Percentiles rank a stretch among this genome's conserved stretches.
phyloP scores from a whole-genome alignment of 768 basidiomycete species.

The Psilocybe subaeruginosa region DNA sequence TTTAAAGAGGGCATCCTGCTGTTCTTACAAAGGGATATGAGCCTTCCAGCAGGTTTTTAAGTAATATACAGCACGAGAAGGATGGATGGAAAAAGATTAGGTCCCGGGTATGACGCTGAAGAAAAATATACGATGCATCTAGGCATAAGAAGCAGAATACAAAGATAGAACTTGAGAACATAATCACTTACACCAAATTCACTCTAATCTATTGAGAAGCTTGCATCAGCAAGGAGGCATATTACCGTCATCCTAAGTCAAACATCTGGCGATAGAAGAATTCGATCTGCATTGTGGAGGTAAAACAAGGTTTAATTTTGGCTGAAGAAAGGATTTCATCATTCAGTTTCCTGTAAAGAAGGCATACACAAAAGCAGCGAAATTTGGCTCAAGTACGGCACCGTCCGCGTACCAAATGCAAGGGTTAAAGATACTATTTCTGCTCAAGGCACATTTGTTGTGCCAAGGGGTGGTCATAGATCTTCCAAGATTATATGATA shows the following conservation, averaged over 20 bases:
- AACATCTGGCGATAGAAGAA: constrained; percentile 10
- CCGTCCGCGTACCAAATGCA: constrained; percentile 22
- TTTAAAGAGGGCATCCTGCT: constrained; percentile 11
- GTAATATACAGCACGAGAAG: constrained; percentile 9
- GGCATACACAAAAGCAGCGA: constrained; percentile 21
- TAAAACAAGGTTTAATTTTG: constrained; percentile 10
- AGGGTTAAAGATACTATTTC: constrained; percentile 27
- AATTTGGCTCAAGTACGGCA: constrained; percentile 28
- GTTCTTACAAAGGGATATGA: neutral
- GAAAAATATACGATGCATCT: constrained; percentile 13
- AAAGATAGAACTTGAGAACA: constrained; percentile 16
- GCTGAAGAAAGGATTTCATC: constrained; percentile 2
- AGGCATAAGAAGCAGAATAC: constrained; percentile 19
- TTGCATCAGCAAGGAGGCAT: constrained; percentile 16
- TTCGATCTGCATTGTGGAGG: neutral
- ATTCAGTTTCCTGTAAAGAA: constrained; percentile 10
- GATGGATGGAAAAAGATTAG: constrained; percentile 13
- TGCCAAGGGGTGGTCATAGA: constrained; percentile 5
- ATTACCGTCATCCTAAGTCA: constrained; percentile 4
- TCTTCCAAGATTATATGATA: neutral
- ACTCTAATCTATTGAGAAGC: constrained; percentile 15
- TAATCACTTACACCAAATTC: constrained; percentile 2
- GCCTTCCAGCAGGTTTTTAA: constrained; percentile 12
- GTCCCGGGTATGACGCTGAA: constrained; percentile 23
- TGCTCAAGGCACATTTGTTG: constrained; percentile 21